Conservation (phyloP, 192 early-diverging fungal species). For the Thamnidium elegans region DNA sequence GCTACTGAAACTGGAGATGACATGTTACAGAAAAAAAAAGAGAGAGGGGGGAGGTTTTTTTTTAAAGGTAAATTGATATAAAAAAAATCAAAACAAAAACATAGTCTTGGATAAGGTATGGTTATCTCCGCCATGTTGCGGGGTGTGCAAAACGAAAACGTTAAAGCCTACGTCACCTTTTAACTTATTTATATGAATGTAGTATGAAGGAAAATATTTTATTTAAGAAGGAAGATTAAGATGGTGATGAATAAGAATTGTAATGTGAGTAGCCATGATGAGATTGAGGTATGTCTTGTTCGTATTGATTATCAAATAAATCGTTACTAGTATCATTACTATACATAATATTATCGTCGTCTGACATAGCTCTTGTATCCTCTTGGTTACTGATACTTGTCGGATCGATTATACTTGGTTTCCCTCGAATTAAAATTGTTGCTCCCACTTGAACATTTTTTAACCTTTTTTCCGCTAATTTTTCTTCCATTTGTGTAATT, state of each 20-base stretch:
- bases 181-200: too few relatives aligned
- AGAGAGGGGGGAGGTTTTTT: neutral
- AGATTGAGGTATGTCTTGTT: neutral
- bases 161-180: neutral
- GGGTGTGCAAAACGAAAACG: too few relatives aligned
- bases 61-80: too few relatives aligned
- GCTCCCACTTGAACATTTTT: neutral
- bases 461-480: neutral
- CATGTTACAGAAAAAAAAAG: slow-evolving; percentile 1
- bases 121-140: slow-evolving; percentile 6
- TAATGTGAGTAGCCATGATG: neutral
- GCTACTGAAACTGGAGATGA: slow-evolving; percentile 35
- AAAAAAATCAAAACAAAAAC: neutral
- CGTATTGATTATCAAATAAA: neutral
- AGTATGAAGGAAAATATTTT: neutral
- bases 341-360: neutral
- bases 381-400: too few relatives aligned
- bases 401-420: neutral
- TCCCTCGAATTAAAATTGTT: neutral
- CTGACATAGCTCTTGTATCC: neutral
- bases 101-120: neutral
- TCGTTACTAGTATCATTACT: neutral
- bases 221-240: slow-evolving; percentile 2
- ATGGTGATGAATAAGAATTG: neutral
- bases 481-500: neutral